Evolutionary conservation across 495 filamentous ascomycete genomes (phyloP), one percentile per base, ranked within the genome.

Genomic region (Neurospora sp.): DNA sequence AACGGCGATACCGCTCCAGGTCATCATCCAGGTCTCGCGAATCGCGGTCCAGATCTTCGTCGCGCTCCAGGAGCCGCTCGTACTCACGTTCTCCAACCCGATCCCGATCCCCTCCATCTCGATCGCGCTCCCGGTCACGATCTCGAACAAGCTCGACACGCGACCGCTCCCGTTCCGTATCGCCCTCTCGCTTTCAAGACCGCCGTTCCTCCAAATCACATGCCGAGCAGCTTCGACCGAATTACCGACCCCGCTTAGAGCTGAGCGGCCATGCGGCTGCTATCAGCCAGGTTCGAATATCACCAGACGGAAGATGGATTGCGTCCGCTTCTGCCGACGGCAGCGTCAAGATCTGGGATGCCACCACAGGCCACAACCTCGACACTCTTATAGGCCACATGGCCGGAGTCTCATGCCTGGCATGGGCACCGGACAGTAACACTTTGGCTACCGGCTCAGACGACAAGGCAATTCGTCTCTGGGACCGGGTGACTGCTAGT

Each of bases 331-430:
- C 95, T 31, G 93, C 96, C 71, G 96, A 99, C 78, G 90, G 87
- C 41, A 93, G 92, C 8, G 88, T 94, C 74, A 97, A 94, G 81
- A 90, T 99, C 69, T 98, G 96, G 96, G 90, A 95, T 75, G 90
- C 92, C 1, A 73, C 80, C 9, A 94, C 92, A 4, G 95, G 94
- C 42, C 87, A 86, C 77, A 89, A 92, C 75, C 86, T 93, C 72
- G 91, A 97, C 75, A 96, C 93, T 0, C 87, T 99, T n/a, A 90
- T 96, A 77, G 96, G 94, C 37, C 96, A 99, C 83, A 86, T 97
- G 74, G 94, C 96, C 1, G 96, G 96, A 73, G 88, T 99, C 14
- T 95, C 92, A 0, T 93, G 93, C 37, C 85, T 99, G 31, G 90
- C 94, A 40, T 99, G 96, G 96, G 88, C 89, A 69, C 95, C 96